Evolutionary conservation across 2,329 filamentous ascomycete species (phyloP), one percentile per base, ranked within the genome.

Genomic region (Phaeosphaeriaceae sp.): DNA sequence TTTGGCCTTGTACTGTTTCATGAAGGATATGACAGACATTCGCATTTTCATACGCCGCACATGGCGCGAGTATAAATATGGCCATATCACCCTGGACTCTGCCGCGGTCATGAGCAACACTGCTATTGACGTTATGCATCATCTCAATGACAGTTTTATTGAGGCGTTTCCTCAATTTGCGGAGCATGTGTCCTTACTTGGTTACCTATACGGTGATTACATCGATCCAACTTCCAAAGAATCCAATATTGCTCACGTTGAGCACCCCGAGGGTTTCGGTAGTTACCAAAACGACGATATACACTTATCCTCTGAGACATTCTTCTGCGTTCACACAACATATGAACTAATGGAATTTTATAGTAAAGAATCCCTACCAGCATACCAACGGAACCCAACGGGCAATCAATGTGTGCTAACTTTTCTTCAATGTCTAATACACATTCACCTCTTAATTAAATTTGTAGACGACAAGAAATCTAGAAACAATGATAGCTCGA

Each of bases 81-180:
- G 55, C 15, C 58, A 62, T 13, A 63, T 70, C 8, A 60, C 68
- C 16, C 52, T 74, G 6, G 63, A 65, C 50, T 64, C 68, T 6
- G 65, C 69, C 6, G 60, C 70, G 16, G 16, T 70, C 8, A 63
- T 67, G 18, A 73, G 64, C 26, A 68, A 74, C 40, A 58, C 54
- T 46, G 67, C 61, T 13, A 54, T 73, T 21, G 48, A 11, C 2
- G 34, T 42, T 9, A 38, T 54, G 12, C 18, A 43, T 23, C 9
- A n/a, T 18, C 8, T 44, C 7, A 47, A 26, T 30, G 16, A 47
- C 8, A 38, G 21, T 3, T 49, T 53, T 28, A 2, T 13, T 11
- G 26, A 46, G 12, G 9, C 16, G 11, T 44, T 15, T 29, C 38
- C 38, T 7, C 36, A 42, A 9, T 50, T 50, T 26, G 5, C 20